A percentile compares a stretch with the other conserved stretches of the same genome.
Evolutionary conservation across 2,329 filamentous ascomycete genomes (phyloP).

Genomic region (Juglanconis sp.): DNA sequence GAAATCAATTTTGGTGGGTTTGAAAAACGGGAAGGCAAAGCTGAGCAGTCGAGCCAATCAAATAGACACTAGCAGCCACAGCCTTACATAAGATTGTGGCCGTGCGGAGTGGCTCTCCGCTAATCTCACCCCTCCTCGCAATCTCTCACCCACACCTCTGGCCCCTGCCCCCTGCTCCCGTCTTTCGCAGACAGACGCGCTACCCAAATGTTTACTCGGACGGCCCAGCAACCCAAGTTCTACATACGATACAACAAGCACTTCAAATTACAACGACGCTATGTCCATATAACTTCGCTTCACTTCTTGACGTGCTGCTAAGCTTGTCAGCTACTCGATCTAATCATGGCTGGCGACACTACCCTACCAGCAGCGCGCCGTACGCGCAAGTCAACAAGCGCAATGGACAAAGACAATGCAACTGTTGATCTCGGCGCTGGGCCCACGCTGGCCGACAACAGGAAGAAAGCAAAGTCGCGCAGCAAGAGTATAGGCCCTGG

Average conservation of each 20-base stretch:
- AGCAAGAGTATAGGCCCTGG: slow-evolving; percentile 97
- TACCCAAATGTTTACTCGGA: slow-evolving; percentile 2
- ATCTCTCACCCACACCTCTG: background rate
- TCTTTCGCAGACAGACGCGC: background rate
- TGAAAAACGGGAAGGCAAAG: background rate
- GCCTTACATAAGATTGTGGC: background rate
- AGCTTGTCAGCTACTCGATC: background rate
- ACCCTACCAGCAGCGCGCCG: slow-evolving; percentile 56
- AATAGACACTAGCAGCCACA: background rate
- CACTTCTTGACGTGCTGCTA: background rate
- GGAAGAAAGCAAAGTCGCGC: slow-evolving; percentile 65
- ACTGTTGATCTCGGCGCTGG: slow-evolving; percentile 62
- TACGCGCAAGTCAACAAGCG: slow-evolving; percentile 69
- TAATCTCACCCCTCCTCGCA: background rate
- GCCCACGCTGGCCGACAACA: slow-evolving; percentile 47
- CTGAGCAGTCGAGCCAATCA: background rate
- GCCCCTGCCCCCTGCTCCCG: background rate
- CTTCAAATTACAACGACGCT: background rate
- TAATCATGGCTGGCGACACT: slow-evolving; percentile 31
- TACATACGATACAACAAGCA: background rate
- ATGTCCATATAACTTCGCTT: slow-evolving; percentile 10
- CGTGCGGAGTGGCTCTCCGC: background rate
- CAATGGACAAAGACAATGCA: slow-evolving; percentile 74
- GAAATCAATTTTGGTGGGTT: background rate
- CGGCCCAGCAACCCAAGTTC: slow-evolving; percentile 7